Evolutionary conservation across 2,329 filamentous ascomycete species (phyloP).

Genomic region (Ophiocordyceps camponoti-saundersi): DNA sequence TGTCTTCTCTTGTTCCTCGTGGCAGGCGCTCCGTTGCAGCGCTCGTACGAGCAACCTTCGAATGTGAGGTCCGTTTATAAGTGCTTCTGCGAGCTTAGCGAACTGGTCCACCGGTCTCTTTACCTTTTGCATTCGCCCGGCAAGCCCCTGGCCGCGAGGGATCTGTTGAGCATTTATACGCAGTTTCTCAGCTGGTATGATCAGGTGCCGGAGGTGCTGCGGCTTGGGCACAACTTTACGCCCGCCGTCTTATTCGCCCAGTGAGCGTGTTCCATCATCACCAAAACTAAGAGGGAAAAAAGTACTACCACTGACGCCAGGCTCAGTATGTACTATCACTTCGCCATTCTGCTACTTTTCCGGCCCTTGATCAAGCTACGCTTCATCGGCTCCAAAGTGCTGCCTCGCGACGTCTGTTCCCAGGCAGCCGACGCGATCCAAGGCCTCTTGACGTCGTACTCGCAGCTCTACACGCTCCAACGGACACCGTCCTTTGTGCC

Average conservation of each 20-base stretch:
- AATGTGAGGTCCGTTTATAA: constrained; percentile 53
- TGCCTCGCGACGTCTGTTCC: constrained; percentile 48
- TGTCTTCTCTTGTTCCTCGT: background rate
- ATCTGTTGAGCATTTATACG: constrained; percentile 46
- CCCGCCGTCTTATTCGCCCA: constrained; percentile 59
- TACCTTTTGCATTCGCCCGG: constrained; percentile 58
- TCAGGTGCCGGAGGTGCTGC: constrained; percentile 44
- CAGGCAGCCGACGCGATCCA: constrained; percentile 44
- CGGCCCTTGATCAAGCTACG: constrained; percentile 50
- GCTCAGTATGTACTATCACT: constrained; percentile 51
- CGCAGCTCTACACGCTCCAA: constrained; percentile 39
- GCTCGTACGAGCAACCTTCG: constrained; percentile 42
- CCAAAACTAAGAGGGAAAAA: background rate
- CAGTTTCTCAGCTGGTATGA: constrained; percentile 59
- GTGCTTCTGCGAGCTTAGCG: constrained; percentile 55
- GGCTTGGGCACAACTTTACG: constrained; percentile 51
- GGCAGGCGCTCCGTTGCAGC: constrained; percentile 32
- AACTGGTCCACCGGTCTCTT: constrained; percentile 55
- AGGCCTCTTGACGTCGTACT: constrained; percentile 36
- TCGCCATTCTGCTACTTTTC: constrained; percentile 56
- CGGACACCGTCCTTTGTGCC: constrained; percentile 43
- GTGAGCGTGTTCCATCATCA: constrained; percentile 26
- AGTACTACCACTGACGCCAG: background rate
- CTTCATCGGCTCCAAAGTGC: constrained; percentile 45
- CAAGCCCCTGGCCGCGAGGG: constrained; percentile 43